phyloP scores from a whole-genome alignment of 768 basidiomycete species.

The Dioszegia crocea region DNA sequence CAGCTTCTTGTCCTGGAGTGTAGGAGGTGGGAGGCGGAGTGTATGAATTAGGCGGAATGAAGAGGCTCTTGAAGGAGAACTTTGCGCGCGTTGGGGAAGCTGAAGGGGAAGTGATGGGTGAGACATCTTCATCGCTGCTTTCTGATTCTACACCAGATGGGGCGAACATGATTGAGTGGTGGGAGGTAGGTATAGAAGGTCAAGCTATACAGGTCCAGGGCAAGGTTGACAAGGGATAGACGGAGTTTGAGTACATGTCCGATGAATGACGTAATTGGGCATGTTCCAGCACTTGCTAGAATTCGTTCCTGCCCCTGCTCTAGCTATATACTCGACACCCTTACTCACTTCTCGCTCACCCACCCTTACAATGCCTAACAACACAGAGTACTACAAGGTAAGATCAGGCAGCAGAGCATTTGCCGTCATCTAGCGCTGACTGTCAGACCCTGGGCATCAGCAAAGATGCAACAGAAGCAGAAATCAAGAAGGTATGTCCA shows the following conservation, averaged over 20 bases:
- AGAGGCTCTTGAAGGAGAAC: constrained; percentile 21
- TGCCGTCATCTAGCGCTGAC: constrained; percentile 7
- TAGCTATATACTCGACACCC: neutral
- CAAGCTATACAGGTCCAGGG: no score
- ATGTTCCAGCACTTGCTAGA: constrained; percentile 13
- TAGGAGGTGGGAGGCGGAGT: neutral
- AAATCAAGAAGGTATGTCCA: constrained; percentile 73
- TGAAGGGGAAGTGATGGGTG: constrained; percentile 6
- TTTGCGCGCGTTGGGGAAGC: neutral
- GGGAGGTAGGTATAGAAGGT: no score
- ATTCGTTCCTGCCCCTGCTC: neutral
- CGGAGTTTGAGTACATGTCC: no score
- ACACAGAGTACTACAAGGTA: constrained; percentile 75
- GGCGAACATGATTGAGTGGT: constrained; percentile 13
- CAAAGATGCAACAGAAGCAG: constrained; percentile 66
- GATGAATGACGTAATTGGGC: no score
- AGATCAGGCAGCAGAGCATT: neutral
- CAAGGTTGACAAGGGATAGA: no score
- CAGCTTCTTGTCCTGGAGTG: neutral
- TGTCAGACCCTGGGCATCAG: constrained; percentile 61
- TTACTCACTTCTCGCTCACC: neutral
- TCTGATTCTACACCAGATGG: constrained; percentile 22
- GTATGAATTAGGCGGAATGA: neutral
- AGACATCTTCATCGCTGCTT: constrained; percentile 9
- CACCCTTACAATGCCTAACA: constrained; percentile 32